Evolutionary conservation across 352 stramenopile genomes (phyloP).

Genomic region (Thalassiosira hispida): DNA sequence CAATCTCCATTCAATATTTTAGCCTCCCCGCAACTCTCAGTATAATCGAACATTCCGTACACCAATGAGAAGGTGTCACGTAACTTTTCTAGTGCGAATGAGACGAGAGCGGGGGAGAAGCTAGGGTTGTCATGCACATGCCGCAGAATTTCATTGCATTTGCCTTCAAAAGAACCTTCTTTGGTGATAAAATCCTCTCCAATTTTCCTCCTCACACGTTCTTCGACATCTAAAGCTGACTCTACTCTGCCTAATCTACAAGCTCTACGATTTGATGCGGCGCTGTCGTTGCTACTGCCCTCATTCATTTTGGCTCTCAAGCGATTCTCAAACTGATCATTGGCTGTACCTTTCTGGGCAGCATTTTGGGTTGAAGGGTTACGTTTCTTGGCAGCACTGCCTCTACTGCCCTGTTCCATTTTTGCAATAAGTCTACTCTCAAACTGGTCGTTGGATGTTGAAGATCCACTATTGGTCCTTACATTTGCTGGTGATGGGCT

Average conservation of each 20-base stretch:
- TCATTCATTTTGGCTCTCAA: background rate
- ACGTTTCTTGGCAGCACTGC: background rate
- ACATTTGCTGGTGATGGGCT: too few species aligned
- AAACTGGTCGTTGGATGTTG: background rate
- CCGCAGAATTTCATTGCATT: background rate
- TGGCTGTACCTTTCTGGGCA: background rate
- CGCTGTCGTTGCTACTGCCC: background rate
- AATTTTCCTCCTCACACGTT: too few species aligned
- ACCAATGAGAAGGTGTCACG: background rate
- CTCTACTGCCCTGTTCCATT: background rate
- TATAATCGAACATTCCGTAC: background rate
- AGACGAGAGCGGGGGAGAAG: background rate
- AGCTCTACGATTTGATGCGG: too few species aligned
- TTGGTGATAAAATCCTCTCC: too few species aligned
- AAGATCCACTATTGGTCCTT: background rate
- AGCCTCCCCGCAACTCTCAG: background rate
- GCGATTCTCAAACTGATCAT: constrained; percentile 2
- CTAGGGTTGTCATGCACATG: background rate
- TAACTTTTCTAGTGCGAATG: background rate
- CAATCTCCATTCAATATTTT: background rate
- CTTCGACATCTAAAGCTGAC: background rate
- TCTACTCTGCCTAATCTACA: too few species aligned
- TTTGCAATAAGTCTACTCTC: background rate
- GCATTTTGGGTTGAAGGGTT: background rate
- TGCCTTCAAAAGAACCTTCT: background rate